A percentile compares a stretch with the other conserved stretches of the same genome.
These are phyloP conservation scores for Hanseniaspora osmophila DNA, from an alignment of 805 yeast species.

Conservation along the genomic window DNA sequence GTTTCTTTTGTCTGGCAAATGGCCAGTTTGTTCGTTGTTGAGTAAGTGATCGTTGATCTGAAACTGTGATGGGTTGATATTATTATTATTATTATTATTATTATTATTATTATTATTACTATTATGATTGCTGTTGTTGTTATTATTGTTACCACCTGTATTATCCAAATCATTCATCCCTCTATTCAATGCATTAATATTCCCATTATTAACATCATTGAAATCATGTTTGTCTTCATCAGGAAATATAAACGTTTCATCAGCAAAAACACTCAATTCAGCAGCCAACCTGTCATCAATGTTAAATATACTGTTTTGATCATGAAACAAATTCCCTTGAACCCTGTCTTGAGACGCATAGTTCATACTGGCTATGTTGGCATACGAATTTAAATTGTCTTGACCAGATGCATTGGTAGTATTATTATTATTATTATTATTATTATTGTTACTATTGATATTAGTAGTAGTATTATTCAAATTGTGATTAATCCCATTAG, in stretches of 20 bases:
- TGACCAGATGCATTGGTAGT: background rate
- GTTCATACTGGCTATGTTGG: background rate
- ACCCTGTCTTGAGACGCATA: no score
- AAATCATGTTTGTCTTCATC: slow-evolving; percentile 54
- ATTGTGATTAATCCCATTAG: background rate
- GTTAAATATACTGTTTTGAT: slow-evolving; percentile 2
- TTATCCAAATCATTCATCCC: slow-evolving; percentile 5
- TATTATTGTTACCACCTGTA: slow-evolving; percentile 9
- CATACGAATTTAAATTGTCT: background rate
- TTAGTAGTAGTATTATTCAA: background rate
- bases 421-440: background rate
- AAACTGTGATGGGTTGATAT: slow-evolving; percentile 5
- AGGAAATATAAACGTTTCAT: slow-evolving; percentile 65
- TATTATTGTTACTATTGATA: slow-evolving; percentile 9
- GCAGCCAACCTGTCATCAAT: slow-evolving; percentile 40
- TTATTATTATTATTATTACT: slow-evolving; percentile 3
- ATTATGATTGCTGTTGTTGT: no score
- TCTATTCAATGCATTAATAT: slow-evolving; percentile 1
- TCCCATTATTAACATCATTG: slow-evolving; percentile 6
- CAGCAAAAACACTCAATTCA: slow-evolving; percentile 73
- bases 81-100: slow-evolving; percentile 2
- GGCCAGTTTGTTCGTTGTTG: slow-evolving; percentile 1
- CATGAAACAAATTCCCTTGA: background rate
- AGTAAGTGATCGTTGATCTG: slow-evolving; percentile 4
- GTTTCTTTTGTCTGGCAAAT: slow-evolving; percentile 17